phyloP scores from a whole-genome alignment of 345 rosid genomes.

The Crucihimalaya himalaica region DNA sequence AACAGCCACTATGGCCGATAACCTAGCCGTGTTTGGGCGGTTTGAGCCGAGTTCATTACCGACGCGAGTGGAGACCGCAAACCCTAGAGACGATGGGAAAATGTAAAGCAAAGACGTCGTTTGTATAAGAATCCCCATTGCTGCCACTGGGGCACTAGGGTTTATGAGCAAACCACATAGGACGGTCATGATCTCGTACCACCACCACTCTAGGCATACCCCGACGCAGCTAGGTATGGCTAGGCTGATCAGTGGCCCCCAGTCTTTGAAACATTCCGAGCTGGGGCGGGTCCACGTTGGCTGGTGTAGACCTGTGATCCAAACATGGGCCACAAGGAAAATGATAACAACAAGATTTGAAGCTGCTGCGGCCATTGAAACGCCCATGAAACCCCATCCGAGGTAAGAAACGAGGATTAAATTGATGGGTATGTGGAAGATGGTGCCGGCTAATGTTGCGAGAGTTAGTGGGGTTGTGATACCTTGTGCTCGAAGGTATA shows the following conservation, averaged over 20 bases:
- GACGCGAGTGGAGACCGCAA: slow-evolving; percentile 87
- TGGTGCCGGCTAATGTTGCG: slow-evolving; percentile 67
- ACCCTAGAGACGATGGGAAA: slow-evolving; percentile 83
- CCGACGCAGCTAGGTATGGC: slow-evolving; percentile 91
- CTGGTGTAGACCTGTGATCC: slow-evolving; percentile 54
- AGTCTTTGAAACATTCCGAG: slow-evolving; percentile 69
- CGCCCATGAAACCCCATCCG: slow-evolving; percentile 69
- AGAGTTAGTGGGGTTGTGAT: slow-evolving; percentile 75
- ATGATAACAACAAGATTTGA: slow-evolving; percentile 62
- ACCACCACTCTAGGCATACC: slow-evolving; percentile 93
- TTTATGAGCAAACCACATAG: slow-evolving; percentile 70
- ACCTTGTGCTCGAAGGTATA: slow-evolving; percentile 97
- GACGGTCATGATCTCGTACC: slow-evolving; percentile 92
- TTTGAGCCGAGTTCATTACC: slow-evolving; percentile 90
- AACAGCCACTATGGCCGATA: slow-evolving; percentile 75
- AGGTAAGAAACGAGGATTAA: slow-evolving; percentile 57
- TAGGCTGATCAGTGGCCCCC: slow-evolving; percentile 71
- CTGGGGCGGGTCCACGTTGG: slow-evolving; percentile 74
- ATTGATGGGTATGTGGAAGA: slow-evolving; percentile 71
- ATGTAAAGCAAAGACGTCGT: slow-evolving; percentile 88
- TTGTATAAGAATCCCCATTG: slow-evolving; percentile 92
- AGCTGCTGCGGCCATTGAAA: slow-evolving; percentile 73
- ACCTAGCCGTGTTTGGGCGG: slow-evolving; percentile 56
- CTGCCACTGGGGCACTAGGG: slow-evolving; percentile 77
- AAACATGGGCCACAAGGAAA: slow-evolving; percentile 51